Evolutionary conservation across 306 rosid species (phyloP), one percentile per base, ranked within the genome.

Genomic region (Corylus avellana): DNA sequence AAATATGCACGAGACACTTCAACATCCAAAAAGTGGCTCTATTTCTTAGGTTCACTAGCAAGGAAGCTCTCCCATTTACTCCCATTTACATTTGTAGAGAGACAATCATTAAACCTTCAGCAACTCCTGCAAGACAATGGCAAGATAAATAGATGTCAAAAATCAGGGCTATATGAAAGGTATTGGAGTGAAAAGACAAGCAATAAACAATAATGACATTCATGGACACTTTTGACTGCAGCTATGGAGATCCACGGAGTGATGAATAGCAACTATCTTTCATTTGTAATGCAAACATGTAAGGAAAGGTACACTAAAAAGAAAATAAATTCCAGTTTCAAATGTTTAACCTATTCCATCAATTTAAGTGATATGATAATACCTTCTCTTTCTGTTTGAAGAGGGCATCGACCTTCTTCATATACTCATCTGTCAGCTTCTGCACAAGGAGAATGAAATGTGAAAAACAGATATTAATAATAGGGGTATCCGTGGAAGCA

Each of bases 301-400:
- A 17, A 63, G n/a, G 17, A 17, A 63, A 56, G 17, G 48, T 16
- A 64, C 35, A 37, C 71, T 64, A 64, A 13, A 63, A 64, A 16
- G 70, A 64, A 3, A 14, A 37, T 14, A 64, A 64, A 64, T 37
- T 13, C 48, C n/a, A 35, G 48, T 17, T 64, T 37, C 48, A 37
- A 64, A 64, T 35, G 37, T 64, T 17, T 64, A 5, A 6, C 25
- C 47, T 7, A 64, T 35, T 22, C 22, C 71, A 35, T 64, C 48
- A 14, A 39, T 64, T 64, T 64, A 10, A 42, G 7, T 42, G 46
- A 42, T 6, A 6, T 42, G 46, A 49, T 49, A 49, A 58, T 85
- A 90, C 99, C 98, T 91, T 93, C 80, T 95, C 98, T 81, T 95
- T 95, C 83, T 93, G 99, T 80, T 93, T 93, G 91, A 76, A 82